A percentile compares a stretch with the other conserved stretches of the same genome.
phyloP scores from a whole-genome alignment of 2,329 filamentous ascomycete species.

The Arthroderma sp. region DNA sequence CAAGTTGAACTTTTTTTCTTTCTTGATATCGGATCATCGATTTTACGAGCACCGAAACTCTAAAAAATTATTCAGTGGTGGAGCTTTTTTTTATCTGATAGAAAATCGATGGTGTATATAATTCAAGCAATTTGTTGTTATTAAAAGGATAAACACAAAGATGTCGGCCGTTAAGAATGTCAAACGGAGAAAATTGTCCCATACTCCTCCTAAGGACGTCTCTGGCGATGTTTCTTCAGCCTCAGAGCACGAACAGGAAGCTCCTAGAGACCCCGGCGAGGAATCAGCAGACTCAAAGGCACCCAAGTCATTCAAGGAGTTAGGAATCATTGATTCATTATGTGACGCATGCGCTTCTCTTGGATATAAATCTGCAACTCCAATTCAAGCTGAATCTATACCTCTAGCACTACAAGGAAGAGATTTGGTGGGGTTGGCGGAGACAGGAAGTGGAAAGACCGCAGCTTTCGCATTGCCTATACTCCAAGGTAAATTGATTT shows the following conservation, averaged over 20 bases:
- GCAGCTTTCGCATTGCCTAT: slow-evolving; percentile 91
- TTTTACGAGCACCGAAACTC: slow-evolving; percentile 9
- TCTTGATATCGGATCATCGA: slow-evolving; percentile 10
- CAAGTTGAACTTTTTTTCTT: slow-evolving; percentile 11
- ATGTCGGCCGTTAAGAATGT: slow-evolving; percentile 30
- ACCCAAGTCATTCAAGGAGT: slow-evolving; percentile 36
- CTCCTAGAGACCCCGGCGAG: slow-evolving; percentile 1
- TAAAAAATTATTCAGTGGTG: not conserved
- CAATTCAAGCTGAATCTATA: slow-evolving; percentile 78
- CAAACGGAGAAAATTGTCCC: slow-evolving; percentile 33
- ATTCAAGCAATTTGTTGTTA: not conserved
- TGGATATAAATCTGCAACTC: slow-evolving; percentile 74
- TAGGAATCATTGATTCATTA: slow-evolving; percentile 67
- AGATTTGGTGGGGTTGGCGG: slow-evolving; percentile 85
- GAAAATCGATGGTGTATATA: not conserved
- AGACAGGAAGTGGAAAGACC: slow-evolving; percentile 93
- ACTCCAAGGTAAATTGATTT: slow-evolving; percentile 46
- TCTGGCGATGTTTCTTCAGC: slow-evolving; percentile 14
- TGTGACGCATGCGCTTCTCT: slow-evolving; percentile 77
- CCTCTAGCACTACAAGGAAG: slow-evolving; percentile 66
- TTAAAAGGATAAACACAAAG: not conserved
- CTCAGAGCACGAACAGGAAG: slow-evolving; percentile 14
- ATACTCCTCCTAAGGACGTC: slow-evolving; percentile 16
- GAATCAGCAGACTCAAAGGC: slow-evolving; percentile 2
- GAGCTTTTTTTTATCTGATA: not conserved